Base-by-base conservation (phyloP, 2,329 filamentous ascomycete genomes). In the Decorospora gaudefroyi region DNA sequence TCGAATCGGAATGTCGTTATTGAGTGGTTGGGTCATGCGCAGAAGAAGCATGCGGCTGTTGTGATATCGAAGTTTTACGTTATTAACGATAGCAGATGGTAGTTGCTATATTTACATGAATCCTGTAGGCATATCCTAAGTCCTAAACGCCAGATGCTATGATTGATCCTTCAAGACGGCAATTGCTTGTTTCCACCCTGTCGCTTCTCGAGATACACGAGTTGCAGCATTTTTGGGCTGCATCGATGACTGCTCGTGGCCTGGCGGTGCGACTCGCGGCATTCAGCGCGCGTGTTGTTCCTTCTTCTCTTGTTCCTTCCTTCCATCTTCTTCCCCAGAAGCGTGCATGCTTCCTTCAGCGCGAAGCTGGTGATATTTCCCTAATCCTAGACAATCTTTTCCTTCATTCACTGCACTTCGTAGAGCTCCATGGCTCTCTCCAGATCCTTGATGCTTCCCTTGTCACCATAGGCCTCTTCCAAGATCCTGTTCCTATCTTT, bases 401-500 rank as follows among this genome's bases (percentile, higher is more conserved):
- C 13, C 16, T 41, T 31, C 31, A 30, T 30, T 68, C 59, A 75
- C 53, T 69, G 69, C 4, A 72, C 60, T 46, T 73, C 70, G 32
- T 76, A 77, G 18, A 71, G 61, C 22, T 74, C 64, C 57, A 76
- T 61, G 11, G 74, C 74, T 25, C 71, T 64, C 50, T 75, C 64
- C n/a, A 77, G 53, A 56, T 76, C 73, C 16, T 69, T 60, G 32
- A 76, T 44, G 31, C 68, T 74, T 9, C 65, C 68, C 49, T 74
- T 71, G 38, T 72, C 71, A 9, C 74, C 74, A 40, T 76, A 77
- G 2, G 74, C 72, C 23, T 76, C 72, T 68, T 76, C 71, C n/a
- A 76, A 51, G 4, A 66, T 57, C 32, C 61, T 61, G 40, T 74
- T 73, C 37, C 58, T 66, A 17, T 68, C 67, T 1, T 69, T 60